Percentiles rank a stretch among this genome's conserved stretches.
phyloP scores from a whole-genome alignment of 352 stramenopile species.

The Thalassiosira livingstoniorum region DNA sequence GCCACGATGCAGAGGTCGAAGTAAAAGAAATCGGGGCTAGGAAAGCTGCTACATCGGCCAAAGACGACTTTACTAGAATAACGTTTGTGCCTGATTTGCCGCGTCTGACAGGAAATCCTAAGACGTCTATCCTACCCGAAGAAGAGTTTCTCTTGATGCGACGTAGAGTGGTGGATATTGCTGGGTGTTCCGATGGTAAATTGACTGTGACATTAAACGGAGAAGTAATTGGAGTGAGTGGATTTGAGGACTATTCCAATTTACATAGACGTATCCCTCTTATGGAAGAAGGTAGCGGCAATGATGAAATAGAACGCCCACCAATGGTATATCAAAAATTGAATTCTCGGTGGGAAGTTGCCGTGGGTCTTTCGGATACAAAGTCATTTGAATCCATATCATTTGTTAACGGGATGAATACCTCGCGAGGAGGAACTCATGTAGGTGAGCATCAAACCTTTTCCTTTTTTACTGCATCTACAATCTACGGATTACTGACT shows the following conservation, averaged over 20 bases:
- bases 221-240: conserved; percentile 91
- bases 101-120: conserved; percentile 86
- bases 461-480: no score
- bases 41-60: background rate
- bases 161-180: conserved; percentile 96
- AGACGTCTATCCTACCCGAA: conserved; percentile 85
- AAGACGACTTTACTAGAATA: conserved; percentile 91
- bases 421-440: conserved; percentile 95
- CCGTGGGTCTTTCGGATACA: conserved; percentile 91
- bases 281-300: background rate
- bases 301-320: conserved; percentile 18
- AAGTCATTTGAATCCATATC: conserved; percentile 93
- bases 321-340: conserved; percentile 92
- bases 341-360: conserved; percentile 94
- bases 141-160: conserved; percentile 96
- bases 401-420: conserved; percentile 98
- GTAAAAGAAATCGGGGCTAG: conserved; percentile 60
- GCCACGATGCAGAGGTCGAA: conserved; percentile 89
- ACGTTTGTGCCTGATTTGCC: conserved; percentile 95
- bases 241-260: conserved; percentile 94
- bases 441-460: no score
- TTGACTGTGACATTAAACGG: conserved; percentile 94
- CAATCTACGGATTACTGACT: no score
- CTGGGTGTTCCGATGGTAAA: conserved; percentile 91
- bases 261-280: conserved; percentile 88